Percentiles rank a stretch among this genome's conserved stretches.
phyloP scores from a whole-genome alignment of 176 grass and related monocot species.

The Aegilops speltoides region DNA sequence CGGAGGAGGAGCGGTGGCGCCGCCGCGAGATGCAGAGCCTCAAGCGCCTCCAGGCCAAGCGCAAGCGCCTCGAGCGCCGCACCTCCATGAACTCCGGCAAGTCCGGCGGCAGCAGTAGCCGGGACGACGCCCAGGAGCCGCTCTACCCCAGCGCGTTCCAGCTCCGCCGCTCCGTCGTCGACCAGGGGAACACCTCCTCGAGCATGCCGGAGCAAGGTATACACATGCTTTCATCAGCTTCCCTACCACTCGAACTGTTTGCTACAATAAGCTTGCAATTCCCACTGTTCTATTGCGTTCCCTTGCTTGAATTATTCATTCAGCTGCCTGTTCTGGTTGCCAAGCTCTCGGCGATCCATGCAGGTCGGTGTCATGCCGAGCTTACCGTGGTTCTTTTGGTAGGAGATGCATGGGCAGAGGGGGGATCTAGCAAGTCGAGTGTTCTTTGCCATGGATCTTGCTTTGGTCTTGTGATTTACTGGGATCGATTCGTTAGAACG shows the following conservation, averaged over 20 bases:
- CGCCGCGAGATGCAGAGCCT: slow-evolving; percentile 69
- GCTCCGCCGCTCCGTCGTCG: slow-evolving; percentile 40
- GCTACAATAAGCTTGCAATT: neutral
- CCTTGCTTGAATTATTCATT: neutral
- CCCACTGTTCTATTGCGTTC: slow-evolving; percentile 14
- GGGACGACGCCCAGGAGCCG: slow-evolving; percentile 30
- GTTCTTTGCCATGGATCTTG: neutral
- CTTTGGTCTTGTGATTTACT: neutral
- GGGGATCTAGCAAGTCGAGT: neutral
- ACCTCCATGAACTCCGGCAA: slow-evolving; percentile 66
- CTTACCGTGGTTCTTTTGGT: neutral
- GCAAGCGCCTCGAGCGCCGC: slow-evolving; percentile 76
- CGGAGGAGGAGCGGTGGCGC: slow-evolving; percentile 60
- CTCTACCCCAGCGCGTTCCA: slow-evolving; percentile 34
- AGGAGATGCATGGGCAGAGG: slow-evolving; percentile 1
- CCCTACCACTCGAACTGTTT: neutral
- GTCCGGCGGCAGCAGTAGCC: neutral
- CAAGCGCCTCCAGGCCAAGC: slow-evolving; percentile 79
- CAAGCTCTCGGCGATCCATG: slow-evolving; percentile 6
- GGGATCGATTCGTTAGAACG: neutral
- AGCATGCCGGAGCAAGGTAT: slow-evolving; percentile 49
- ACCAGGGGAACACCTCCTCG: slow-evolving; percentile 40
- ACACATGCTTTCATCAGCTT: neutral
- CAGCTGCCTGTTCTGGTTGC: neutral
- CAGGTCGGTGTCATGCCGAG: neutral